Percentiles rank a stretch among this genome's conserved stretches.
Evolutionary conservation across 345 rosid species (phyloP).

Genomic region (Eucalyptus decipiens): DNA sequence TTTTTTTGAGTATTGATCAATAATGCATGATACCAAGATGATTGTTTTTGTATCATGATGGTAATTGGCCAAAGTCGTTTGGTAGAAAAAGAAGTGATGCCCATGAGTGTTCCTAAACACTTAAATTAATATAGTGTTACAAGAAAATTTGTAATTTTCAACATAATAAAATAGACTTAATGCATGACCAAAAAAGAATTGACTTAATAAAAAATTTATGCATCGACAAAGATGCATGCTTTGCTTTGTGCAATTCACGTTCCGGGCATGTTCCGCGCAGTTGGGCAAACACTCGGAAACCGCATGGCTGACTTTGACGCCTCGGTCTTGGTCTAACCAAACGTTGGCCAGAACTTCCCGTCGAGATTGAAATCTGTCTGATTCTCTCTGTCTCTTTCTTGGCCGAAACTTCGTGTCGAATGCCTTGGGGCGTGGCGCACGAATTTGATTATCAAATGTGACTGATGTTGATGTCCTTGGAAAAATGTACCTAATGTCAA

Average conservation of each 20-base stretch:
- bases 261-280: neutral
- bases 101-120: fast-evolving
- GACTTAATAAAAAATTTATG: too few species aligned
- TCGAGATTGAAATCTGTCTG: neutral
- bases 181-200: neutral
- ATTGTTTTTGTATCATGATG: fast-evolving
- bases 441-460: neutral
- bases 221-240: neutral
- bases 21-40: neutral
- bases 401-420: neutral
- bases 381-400: neutral
- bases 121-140: neutral
- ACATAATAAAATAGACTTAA: neutral
- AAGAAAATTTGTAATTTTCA: neutral
- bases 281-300: neutral
- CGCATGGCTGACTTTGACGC: neutral
- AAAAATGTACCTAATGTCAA: neutral
- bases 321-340: neutral
- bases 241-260: neutral
- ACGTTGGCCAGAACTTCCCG: neutral
- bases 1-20: neutral
- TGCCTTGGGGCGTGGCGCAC: neutral
- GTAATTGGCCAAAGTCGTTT: fast-evolving
- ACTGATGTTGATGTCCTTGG: neutral
- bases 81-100: neutral